phyloP scores from a whole-genome alignment of 2,329 filamentous ascomycete species.

The Dactylellina haptotyla region DNA sequence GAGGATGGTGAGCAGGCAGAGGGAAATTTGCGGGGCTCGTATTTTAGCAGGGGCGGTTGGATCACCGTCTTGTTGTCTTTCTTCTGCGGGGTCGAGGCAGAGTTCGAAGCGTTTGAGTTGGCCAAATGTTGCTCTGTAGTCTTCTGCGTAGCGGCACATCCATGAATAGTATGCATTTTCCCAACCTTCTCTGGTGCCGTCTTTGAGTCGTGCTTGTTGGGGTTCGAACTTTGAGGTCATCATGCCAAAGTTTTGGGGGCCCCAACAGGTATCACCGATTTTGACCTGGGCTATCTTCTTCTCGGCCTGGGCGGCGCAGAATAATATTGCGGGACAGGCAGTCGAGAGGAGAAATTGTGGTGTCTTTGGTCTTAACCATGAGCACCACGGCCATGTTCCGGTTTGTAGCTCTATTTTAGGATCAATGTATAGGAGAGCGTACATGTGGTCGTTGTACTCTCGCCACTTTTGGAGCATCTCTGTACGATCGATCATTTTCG shows the following conservation, averaged over 20 bases:
- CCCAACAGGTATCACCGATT: conserved; percentile 38
- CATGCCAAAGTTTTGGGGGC: conserved; percentile 30
- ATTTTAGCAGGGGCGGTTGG: too few relatives aligned
- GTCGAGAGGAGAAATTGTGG: conserved; percentile 25
- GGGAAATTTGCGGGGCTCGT: conserved; percentile 1
- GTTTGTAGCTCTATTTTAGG: conserved; percentile 33
- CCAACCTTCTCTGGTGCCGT: conserved; percentile 23
- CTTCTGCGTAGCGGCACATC: conserved; percentile 40
- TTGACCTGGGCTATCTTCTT: conserved; percentile 25
- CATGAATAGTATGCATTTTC: conserved; percentile 36
- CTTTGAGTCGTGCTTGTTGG: conserved; percentile 14
- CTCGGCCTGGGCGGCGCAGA: conserved; percentile 38
- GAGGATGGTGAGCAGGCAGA: conserved; percentile 32
- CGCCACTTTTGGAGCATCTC: conserved; percentile 31
- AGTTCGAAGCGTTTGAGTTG: conserved; percentile 36
- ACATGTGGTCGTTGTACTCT: conserved; percentile 43
- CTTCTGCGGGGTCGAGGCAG: conserved; percentile 36
- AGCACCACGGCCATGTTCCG: conserved; percentile 37
- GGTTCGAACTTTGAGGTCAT: conserved; percentile 36
- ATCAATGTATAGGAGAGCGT: conserved; percentile 39
- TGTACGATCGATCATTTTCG: conserved; percentile 19
- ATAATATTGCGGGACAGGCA: conserved; percentile 38
- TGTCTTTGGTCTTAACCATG: conserved; percentile 32
- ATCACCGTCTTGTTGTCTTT: neutral
- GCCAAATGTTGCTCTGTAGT: conserved; percentile 42